Conservation (phyloP, 1,139 yeast genomes). For the Zygotorulaspora mrakii region DNA sequence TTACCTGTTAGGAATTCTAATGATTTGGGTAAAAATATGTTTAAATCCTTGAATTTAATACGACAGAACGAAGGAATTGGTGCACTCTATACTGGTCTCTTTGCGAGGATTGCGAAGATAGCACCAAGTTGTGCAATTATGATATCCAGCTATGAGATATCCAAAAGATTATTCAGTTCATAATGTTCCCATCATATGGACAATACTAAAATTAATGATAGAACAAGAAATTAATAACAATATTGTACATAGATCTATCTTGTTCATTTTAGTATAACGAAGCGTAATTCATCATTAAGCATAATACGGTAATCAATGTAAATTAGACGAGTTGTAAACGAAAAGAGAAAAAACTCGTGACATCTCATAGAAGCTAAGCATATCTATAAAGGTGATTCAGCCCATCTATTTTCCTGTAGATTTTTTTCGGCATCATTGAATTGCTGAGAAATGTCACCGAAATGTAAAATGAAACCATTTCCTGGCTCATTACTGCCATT, state of each 20-base stretch:
- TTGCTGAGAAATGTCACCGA: slow-evolving; percentile 16
- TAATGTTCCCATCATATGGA: not conserved
- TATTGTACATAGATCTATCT: not conserved
- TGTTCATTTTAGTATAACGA: not conserved
- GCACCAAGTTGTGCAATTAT: slow-evolving; percentile 98
- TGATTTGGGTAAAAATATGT: slow-evolving; percentile 48
- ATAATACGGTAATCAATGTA: no score
- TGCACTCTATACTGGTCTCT: slow-evolving; percentile 79
- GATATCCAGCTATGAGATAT: slow-evolving; percentile 92
- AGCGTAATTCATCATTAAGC: not conserved
- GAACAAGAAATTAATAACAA: not conserved
- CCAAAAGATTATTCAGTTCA: slow-evolving; percentile 57
- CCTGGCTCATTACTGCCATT: slow-evolving; percentile 1
- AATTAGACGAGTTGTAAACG: no score
- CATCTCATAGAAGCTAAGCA: not conserved
- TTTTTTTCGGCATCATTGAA: slow-evolving; percentile 18
- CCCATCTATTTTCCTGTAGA: slow-evolving; percentile 19
- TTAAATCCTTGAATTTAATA: slow-evolving; percentile 59
- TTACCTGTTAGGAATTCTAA: slow-evolving; percentile 10
- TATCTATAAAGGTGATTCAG: slow-evolving; percentile 12
- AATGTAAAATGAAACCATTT: slow-evolving; percentile 16
- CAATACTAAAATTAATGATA: not conserved
- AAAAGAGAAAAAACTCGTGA: not conserved
- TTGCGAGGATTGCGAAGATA: slow-evolving; percentile 82
- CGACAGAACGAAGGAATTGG: slow-evolving; percentile 65